Conservation (phyloP, 345 rosid genomes). For the Hibiscus tridactylites region DNA sequence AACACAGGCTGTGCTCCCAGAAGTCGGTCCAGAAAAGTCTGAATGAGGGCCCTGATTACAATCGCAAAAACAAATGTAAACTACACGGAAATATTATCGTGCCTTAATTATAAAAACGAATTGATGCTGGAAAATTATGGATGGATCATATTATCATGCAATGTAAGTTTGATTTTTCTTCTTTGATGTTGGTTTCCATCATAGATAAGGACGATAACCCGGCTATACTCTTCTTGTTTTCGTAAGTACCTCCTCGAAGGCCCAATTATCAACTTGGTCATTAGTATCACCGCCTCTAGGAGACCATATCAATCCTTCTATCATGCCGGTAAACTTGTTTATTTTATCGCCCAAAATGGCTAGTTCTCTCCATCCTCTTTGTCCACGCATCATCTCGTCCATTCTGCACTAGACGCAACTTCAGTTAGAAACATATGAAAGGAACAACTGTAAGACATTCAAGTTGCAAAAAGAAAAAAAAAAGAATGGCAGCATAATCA, state of each 20-base stretch:
- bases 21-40: conserved; percentile 84
- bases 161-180: neutral
- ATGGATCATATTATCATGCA: neutral
- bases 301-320: neutral
- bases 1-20: conserved; percentile 89
- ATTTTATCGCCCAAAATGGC: neutral
- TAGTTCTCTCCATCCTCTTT: neutral
- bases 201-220: neutral
- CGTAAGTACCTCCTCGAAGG: neutral
- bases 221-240: neutral
- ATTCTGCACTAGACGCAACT: neutral
- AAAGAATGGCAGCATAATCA: no score
- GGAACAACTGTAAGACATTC: no score
- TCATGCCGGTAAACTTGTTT: neutral
- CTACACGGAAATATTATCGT: neutral
- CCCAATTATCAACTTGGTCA: neutral
- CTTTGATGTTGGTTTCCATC: neutral
- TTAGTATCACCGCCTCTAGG: neutral
- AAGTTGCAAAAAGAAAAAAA: no score
- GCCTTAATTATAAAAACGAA: neutral
- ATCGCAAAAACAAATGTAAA: neutral
- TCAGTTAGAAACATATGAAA: neutral
- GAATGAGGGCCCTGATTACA: conserved; percentile 47
- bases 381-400: neutral
- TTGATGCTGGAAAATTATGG: neutral